These are phyloP conservation scores for Suillus brevipes DNA, from an alignment of 768 basidiomycete species.

Conservation along the genomic window DNA sequence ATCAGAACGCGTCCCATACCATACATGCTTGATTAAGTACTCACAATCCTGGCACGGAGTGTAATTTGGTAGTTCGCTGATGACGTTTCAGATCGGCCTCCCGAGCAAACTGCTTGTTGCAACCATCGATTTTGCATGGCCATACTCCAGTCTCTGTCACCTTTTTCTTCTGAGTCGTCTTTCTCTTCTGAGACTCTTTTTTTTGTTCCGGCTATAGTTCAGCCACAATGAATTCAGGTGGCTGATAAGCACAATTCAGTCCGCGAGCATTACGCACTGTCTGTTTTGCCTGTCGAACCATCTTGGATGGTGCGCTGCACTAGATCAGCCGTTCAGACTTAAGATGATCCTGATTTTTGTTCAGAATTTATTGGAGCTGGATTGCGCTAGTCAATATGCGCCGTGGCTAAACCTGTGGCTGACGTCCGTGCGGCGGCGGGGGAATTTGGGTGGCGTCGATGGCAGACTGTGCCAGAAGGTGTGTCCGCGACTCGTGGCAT, in stretches of 20 bases:
- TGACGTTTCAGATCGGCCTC: slow-evolving; percentile 83
- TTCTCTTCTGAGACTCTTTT: slow-evolving; percentile 44
- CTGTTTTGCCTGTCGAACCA: slow-evolving; percentile 36
- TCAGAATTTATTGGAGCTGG: slow-evolving; percentile 17
- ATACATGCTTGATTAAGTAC: slow-evolving; percentile 24
- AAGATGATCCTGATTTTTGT: slow-evolving; percentile 5
- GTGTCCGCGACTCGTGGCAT: slow-evolving; percentile 1
- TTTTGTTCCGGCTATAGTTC: slow-evolving; percentile 39
- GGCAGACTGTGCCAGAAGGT: slow-evolving; percentile 14
- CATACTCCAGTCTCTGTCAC: slow-evolving; percentile 53
- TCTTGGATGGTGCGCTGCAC: slow-evolving; percentile 19
- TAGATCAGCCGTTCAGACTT: slow-evolving; percentile 5
- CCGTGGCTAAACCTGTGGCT: slow-evolving; percentile 25
- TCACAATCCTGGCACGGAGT: slow-evolving; percentile 74
- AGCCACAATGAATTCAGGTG: slow-evolving; percentile 18
- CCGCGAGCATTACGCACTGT: slow-evolving; percentile 30
- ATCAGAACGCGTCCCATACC: slow-evolving; percentile 15
- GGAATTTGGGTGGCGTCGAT: slow-evolving; percentile 15
- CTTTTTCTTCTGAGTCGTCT: slow-evolving; percentile 46
- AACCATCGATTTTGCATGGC: slow-evolving; percentile 82
- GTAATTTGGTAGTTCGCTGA: slow-evolving; percentile 76
- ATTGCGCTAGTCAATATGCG: slow-evolving; percentile 15
- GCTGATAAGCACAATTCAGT: slow-evolving; percentile 20
- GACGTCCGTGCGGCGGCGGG: slow-evolving; percentile 12
- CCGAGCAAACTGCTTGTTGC: slow-evolving; percentile 79